Evolutionary conservation across 2,329 filamentous ascomycete species (phyloP).

Genomic region (Aspergillus novofumigatus): DNA sequence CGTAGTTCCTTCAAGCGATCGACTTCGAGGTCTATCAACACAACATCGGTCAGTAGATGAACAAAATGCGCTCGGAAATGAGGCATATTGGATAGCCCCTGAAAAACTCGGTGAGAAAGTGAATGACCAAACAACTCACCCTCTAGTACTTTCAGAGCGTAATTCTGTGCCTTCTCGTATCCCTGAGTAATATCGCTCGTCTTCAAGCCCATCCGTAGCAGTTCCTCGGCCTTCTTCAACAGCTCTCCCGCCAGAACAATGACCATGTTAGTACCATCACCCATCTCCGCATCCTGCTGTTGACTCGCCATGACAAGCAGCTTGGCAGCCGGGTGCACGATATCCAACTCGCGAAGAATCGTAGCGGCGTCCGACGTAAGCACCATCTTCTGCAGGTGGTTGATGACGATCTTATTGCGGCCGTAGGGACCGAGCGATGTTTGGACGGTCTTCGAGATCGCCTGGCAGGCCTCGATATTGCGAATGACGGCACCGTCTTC

Average conservation of each 20-base stretch:
- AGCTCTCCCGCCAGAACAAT: conserved; percentile 94
- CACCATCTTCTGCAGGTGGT: conserved; percentile 99
- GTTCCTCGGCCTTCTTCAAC: conserved; percentile 92
- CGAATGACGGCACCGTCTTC: conserved; percentile 98
- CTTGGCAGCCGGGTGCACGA: conserved; percentile 96
- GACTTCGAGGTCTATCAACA: conserved; percentile 67
- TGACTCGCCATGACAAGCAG: conserved; percentile 97
- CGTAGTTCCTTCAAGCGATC: conserved; percentile 85
- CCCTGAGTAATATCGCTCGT: conserved; percentile 95
- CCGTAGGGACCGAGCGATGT: conserved; percentile 96
- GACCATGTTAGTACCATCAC: conserved; percentile 95
- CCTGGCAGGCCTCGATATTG: conserved; percentile 97
- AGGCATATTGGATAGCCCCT: conserved; percentile 6
- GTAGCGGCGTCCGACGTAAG: conserved; percentile 96
- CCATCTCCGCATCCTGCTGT: conserved; percentile 99
- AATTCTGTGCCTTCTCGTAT: conserved; percentile 90
- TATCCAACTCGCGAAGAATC: conserved; percentile 94
- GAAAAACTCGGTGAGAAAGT: not conserved
- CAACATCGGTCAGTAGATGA: not conserved
- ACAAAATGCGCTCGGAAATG: not conserved
- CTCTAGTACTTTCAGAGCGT: conserved; percentile 79
- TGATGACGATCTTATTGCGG: conserved; percentile 99
- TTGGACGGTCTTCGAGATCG: conserved; percentile 93
- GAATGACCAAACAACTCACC: conserved; percentile 40
- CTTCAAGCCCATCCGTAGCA: conserved; percentile 94